phyloP scores from a whole-genome alignment of 116 monocot species.

The Phalaenopsis hybrid region DNA sequence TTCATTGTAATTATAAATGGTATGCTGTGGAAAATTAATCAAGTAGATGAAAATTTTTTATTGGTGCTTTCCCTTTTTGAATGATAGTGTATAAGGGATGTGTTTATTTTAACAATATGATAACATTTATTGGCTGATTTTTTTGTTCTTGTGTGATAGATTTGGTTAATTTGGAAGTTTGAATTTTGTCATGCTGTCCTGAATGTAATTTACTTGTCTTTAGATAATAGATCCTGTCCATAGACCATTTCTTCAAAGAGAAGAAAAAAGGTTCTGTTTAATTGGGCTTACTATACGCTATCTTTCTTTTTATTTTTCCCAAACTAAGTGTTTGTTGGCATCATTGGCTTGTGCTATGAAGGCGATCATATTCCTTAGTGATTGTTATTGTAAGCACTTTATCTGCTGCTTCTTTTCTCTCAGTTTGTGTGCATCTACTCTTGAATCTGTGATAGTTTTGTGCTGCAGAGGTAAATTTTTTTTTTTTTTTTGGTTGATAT shows the following conservation, averaged over 20 bases:
- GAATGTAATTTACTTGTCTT: neutral
- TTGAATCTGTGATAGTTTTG: neutral
- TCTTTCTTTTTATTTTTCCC: neutral
- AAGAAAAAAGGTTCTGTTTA: neutral
- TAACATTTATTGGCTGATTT: neutral
- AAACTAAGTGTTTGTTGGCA: neutral
- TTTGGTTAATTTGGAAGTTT: neutral
- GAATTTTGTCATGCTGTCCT: neutral
- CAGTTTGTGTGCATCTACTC: neutral
- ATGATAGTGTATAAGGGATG: neutral
- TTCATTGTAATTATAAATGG: neutral
- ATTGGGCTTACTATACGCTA: neutral
- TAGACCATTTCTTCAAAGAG: neutral
- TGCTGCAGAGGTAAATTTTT: neutral
- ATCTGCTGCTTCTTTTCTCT: neutral
- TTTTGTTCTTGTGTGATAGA: neutral
- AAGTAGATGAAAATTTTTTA: neutral
- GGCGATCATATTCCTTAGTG: neutral
- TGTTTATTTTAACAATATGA: neutral
- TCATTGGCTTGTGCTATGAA: neutral
- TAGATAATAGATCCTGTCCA: neutral
- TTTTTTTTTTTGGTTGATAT: neutral
- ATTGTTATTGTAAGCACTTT: neutral
- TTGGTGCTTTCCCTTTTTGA: neutral
- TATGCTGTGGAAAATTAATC: neutral